phyloP scores from a whole-genome alignment of 2,329 filamentous ascomycete genomes.

The Penicillium sp. region DNA sequence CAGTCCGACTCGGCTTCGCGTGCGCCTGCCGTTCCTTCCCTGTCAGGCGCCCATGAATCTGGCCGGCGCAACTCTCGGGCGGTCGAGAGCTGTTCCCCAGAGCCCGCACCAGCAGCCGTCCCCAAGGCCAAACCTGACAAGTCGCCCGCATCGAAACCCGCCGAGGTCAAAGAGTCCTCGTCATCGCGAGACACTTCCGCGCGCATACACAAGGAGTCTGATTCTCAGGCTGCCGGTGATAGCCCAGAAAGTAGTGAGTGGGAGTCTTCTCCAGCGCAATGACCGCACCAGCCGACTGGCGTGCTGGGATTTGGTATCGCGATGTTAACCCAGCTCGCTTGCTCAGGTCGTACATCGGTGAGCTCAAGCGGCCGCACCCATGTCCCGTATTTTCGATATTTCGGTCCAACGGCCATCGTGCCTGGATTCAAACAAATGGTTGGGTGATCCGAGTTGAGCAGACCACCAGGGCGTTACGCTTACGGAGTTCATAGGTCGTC shows the following conservation, averaged over 20 bases:
- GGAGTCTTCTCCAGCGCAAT: not conserved
- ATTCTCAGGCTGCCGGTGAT: constrained; percentile 25
- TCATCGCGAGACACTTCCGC: constrained; percentile 17
- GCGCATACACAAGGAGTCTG: constrained; percentile 24
- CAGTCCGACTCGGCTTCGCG: constrained; percentile 30
- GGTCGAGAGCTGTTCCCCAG: constrained; percentile 30
- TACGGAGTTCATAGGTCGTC: constrained; percentile 54
- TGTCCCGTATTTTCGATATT: constrained; percentile 87
- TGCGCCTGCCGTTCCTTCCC: constrained; percentile 18
- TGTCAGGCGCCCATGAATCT: constrained; percentile 18
- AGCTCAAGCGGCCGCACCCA: constrained; percentile 40
- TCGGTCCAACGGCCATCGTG: constrained; percentile 85
- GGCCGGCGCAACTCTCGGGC: constrained; percentile 17
- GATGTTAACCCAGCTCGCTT: constrained; percentile 8
- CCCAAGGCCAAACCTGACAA: constrained; percentile 12
- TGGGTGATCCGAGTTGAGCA: not conserved
- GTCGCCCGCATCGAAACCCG: constrained; percentile 11
- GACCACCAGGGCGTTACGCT: constrained; percentile 9
- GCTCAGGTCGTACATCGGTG: constrained; percentile 37
- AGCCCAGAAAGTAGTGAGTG: constrained; percentile 41
- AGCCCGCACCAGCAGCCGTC: constrained; percentile 13
- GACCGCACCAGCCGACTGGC: not conserved
- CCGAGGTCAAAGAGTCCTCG: constrained; percentile 19
- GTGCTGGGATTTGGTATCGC: not conserved
- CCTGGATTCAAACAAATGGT: constrained; percentile 94